Percentiles rank a stretch among this genome's conserved stretches.
These are phyloP conservation scores for Suhomyces pyralidae DNA, from an alignment of 805 yeast species.

Conservation along the genomic window DNA sequence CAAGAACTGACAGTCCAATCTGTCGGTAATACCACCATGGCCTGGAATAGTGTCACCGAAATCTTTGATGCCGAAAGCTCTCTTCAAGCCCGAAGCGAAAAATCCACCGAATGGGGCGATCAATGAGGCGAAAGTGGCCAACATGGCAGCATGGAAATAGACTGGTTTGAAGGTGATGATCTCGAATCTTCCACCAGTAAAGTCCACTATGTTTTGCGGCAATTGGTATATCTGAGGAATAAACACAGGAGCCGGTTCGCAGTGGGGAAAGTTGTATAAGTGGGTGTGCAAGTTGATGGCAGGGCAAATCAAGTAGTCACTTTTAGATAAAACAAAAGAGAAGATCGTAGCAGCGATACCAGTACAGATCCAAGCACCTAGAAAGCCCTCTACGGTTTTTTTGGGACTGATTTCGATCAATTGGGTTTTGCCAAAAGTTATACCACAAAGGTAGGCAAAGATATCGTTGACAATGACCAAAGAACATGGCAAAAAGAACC, in stretches of 20 bases:
- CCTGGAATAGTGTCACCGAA: slow-evolving; percentile 99
- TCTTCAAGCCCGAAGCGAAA: slow-evolving; percentile 94
- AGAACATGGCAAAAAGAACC: slow-evolving; percentile 92
- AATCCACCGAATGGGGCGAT: slow-evolving; percentile 99
- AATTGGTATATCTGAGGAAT: slow-evolving; percentile 72
- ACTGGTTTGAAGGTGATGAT: slow-evolving; percentile 74
- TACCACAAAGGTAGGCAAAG: slow-evolving; percentile 95
- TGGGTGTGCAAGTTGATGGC: slow-evolving; percentile 63
- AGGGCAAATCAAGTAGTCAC: slow-evolving; percentile 84
- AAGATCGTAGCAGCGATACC: slow-evolving; percentile 67
- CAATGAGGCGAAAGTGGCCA: slow-evolving; percentile 93
- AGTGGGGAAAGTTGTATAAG: slow-evolving; percentile 59
- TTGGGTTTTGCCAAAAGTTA: slow-evolving; percentile 91
- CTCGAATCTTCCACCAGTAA: slow-evolving; percentile 36
- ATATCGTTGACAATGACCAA: slow-evolving; percentile 92
- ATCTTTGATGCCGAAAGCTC: slow-evolving; percentile 94
- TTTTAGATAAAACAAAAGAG: slow-evolving; percentile 60
- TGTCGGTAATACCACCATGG: slow-evolving; percentile 96
- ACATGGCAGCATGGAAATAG: slow-evolving; percentile 79
- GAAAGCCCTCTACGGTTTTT: slow-evolving; percentile 94
- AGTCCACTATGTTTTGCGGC: slow-evolving; percentile 62
- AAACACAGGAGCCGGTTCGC: slow-evolving; percentile 89
- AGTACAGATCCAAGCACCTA: slow-evolving; percentile 97
- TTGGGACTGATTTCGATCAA: slow-evolving; percentile 92
- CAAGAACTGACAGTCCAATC: slow-evolving; percentile 95